Percentiles rank a stretch among this genome's conserved stretches.
Conservation (phyloP, 257 asterid species). For the Ilex asprella region DNA sequence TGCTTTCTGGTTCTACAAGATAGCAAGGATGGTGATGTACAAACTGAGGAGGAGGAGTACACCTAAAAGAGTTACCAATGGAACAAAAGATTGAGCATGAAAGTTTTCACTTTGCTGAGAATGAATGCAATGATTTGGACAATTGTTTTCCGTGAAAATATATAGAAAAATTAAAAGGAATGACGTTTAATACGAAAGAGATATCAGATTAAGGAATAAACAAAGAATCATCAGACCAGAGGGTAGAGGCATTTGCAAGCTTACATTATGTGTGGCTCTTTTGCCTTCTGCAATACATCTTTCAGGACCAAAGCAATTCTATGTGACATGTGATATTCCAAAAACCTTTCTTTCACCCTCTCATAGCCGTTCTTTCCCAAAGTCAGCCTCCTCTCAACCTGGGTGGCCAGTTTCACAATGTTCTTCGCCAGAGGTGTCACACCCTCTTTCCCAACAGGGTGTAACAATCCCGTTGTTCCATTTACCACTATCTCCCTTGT, state of each 20-base stretch:
- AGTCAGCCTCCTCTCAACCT: slow-evolving; percentile 45
- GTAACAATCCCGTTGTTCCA: slow-evolving; percentile 80
- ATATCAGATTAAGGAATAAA: too few relatives aligned
- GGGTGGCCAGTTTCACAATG: slow-evolving; percentile 54
- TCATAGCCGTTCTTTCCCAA: slow-evolving; percentile 72
- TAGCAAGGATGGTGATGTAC: slow-evolving; percentile 59
- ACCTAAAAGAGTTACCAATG: slow-evolving; percentile 10
- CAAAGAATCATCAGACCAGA: too few relatives aligned
- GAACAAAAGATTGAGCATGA: too few relatives aligned
- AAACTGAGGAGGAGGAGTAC: slow-evolving; percentile 44
- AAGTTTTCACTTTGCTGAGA: too few relatives aligned
- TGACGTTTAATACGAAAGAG: too few relatives aligned
- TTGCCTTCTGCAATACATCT: slow-evolving; percentile 35
- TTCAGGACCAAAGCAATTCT: slow-evolving; percentile 67
- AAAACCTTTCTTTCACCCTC: slow-evolving; percentile 62
- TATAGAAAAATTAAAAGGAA: too few relatives aligned
- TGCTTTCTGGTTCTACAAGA: slow-evolving; percentile 86
- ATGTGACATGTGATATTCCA: slow-evolving; percentile 79
- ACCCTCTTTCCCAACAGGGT: slow-evolving; percentile 94
- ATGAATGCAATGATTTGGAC: too few relatives aligned
- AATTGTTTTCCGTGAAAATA: too few relatives aligned
- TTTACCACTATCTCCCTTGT: slow-evolving; percentile 79
- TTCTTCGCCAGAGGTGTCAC: slow-evolving; percentile 67
- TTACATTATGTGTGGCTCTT: background rate
- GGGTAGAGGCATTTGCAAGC: too few relatives aligned